phyloP scores from a whole-genome alignment of 208 protist species.

The Plasmodiophora brassicae region DNA sequence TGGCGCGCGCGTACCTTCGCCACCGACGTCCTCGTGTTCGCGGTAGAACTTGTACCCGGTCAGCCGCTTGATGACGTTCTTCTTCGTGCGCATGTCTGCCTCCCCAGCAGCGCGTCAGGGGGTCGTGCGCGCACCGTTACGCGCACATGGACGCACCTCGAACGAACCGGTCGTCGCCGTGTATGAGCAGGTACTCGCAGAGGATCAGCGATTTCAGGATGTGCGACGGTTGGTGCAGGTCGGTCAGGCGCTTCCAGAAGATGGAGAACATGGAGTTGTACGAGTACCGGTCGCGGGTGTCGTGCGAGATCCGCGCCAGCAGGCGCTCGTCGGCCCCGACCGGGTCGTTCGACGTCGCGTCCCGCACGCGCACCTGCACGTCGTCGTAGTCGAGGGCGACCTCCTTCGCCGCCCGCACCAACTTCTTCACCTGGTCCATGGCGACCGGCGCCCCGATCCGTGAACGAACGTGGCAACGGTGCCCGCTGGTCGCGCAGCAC shows the following conservation, averaged over 20 bases:
- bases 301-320: constrained; percentile 11
- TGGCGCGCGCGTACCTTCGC: too few relatives aligned
- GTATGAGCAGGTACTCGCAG: not conserved
- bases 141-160: too few relatives aligned
- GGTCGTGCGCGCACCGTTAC: too few relatives aligned
- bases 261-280: constrained; percentile 33
- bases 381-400: constrained; percentile 15
- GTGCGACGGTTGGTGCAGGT: constrained; percentile 27
- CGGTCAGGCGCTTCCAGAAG: not conserved
- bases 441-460: too few relatives aligned
- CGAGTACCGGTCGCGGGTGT: not conserved
- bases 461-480: too few relatives aligned
- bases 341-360: not conserved
- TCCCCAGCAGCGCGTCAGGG: too few relatives aligned
- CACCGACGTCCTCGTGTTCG: constrained; percentile 14
- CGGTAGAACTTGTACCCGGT: constrained; percentile 24
- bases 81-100: constrained; percentile 15
- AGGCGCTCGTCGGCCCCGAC: constrained; percentile 9
- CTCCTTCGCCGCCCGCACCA: not conserved
- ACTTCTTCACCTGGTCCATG: constrained; percentile 2
- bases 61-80: constrained; percentile 3
- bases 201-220: not conserved
- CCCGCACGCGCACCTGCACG: not conserved
- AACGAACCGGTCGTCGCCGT: constrained; percentile 30
- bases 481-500: too few relatives aligned